These are phyloP conservation scores for Plasmodium cynomolgi DNA, from an alignment of 169 alveolate genomes.

Conservation along the genomic window DNA sequence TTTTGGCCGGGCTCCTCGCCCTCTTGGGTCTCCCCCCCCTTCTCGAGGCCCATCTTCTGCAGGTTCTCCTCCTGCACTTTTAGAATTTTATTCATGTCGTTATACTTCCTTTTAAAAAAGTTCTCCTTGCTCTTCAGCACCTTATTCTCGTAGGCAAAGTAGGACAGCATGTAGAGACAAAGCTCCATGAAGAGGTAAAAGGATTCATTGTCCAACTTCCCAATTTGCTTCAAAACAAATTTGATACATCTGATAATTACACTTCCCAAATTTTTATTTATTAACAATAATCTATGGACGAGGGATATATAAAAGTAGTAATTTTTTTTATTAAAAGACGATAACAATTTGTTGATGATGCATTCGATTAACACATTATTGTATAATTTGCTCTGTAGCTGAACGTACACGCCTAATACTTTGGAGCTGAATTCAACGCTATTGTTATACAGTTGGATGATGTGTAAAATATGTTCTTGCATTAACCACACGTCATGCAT, in stretches of 20 bases:
- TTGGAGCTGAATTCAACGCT: constrained; percentile 70
- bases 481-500: constrained; percentile 72
- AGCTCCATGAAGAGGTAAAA: constrained; percentile 69
- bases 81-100: constrained; percentile 61
- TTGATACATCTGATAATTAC: constrained; percentile 69
- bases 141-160: constrained; percentile 56
- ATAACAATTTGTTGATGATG: constrained; percentile 42
- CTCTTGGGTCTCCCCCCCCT: not conserved
- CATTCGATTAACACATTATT: constrained; percentile 68
- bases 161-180: constrained; percentile 44
- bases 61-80: constrained; percentile 17
- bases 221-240: constrained; percentile 55
- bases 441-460: constrained; percentile 47
- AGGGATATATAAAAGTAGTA: constrained; percentile 71
- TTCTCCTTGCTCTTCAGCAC: constrained; percentile 54
- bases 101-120: constrained; percentile 71
- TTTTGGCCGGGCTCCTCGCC: not conserved
- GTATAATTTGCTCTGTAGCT: constrained; percentile 69
- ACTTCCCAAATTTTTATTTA: constrained; percentile 70
- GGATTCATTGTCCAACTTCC: constrained; percentile 66
- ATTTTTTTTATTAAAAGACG: constrained; percentile 37
- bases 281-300: constrained; percentile 56
- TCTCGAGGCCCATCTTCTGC: not conserved
- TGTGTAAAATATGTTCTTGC: constrained; percentile 67
- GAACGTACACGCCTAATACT: constrained; percentile 58